Evolutionary conservation across 768 basidiomycete species (phyloP).

Genomic region (Tulasnella sp.): DNA sequence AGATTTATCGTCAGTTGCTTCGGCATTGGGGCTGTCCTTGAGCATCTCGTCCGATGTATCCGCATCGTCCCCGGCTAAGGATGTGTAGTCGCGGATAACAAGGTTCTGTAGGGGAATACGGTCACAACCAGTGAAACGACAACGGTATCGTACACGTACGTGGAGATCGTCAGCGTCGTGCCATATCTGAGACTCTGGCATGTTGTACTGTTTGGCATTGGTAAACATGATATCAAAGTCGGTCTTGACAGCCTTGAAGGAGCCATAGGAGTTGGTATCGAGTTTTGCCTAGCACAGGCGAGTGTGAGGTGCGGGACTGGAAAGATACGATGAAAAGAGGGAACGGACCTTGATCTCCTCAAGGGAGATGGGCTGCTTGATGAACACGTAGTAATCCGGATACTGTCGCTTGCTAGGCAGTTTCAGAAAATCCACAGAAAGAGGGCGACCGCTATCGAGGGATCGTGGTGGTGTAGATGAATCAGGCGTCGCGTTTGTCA

Average conservation of each 20-base stretch:
- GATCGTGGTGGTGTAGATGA: not conserved
- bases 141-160: conserved; percentile 34
- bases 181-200: conserved; percentile 66
- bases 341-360: conserved; percentile 62
- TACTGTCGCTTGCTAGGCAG: conserved; percentile 19
- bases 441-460: conserved; percentile 10
- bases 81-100: conserved; percentile 35
- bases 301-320: not conserved
- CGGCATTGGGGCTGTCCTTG: too few species aligned
- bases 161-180: conserved; percentile 69
- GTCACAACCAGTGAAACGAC: not conserved
- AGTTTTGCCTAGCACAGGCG: conserved; percentile 37
- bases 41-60: conserved; percentile 31
- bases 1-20: conserved; percentile 19
- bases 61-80: conserved; percentile 33
- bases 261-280: conserved; percentile 44
- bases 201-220: conserved; percentile 74
- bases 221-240: conserved; percentile 69
- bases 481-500: not conserved
- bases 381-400: conserved; percentile 73
- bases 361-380: conserved; percentile 70
- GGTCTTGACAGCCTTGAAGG: conserved; percentile 51
- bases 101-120: conserved; percentile 32
- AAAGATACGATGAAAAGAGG: not conserved
- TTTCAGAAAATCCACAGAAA: conserved; percentile 21